Conservation (phyloP, 2,329 filamentous ascomycete genomes). For the Nothophoma quercina region DNA sequence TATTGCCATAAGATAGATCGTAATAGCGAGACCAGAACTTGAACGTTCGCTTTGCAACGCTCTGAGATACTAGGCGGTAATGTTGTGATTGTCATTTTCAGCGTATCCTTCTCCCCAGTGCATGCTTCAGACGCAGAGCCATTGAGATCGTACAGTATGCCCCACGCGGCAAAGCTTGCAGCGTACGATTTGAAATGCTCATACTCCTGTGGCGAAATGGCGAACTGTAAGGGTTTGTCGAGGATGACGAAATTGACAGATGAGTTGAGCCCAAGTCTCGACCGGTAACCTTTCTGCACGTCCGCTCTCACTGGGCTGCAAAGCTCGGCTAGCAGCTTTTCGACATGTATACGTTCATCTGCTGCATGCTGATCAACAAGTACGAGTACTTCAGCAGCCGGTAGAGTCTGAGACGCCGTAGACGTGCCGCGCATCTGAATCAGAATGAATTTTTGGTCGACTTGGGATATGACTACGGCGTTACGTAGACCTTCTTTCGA, state of each 20-base stretch:
- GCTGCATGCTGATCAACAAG: constrained; percentile 94
- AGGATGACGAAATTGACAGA: constrained; percentile 46
- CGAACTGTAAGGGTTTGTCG: constrained; percentile 67
- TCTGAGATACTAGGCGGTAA: constrained; percentile 78
- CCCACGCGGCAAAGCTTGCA: constrained; percentile 74
- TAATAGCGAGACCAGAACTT: constrained; percentile 75
- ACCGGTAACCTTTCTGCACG: constrained; percentile 27
- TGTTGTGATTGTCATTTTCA: constrained; percentile 58
- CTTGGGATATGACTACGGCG: constrained; percentile 77
- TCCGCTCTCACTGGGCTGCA: constrained; percentile 45
- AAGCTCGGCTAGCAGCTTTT: constrained; percentile 70
- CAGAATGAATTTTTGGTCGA: constrained; percentile 90
- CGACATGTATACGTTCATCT: constrained; percentile 85
- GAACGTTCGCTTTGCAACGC: constrained; percentile 75
- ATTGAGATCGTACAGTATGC: constrained; percentile 70
- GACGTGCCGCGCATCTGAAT: constrained; percentile 59
- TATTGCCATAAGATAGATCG: constrained; percentile 76
- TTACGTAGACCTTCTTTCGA: constrained; percentile 61
- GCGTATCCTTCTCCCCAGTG: constrained; percentile 17
- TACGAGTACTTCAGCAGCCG: constrained; percentile 61
- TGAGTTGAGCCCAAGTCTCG: constrained; percentile 42
- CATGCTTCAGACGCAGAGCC: not conserved
- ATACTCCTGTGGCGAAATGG: constrained; percentile 68
- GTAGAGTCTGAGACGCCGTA: constrained; percentile 1
- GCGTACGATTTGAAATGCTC: constrained; percentile 63